These are phyloP conservation scores for Hericium erinaceus DNA, from an alignment of 768 basidiomycete genomes.

Conservation along the genomic window DNA sequence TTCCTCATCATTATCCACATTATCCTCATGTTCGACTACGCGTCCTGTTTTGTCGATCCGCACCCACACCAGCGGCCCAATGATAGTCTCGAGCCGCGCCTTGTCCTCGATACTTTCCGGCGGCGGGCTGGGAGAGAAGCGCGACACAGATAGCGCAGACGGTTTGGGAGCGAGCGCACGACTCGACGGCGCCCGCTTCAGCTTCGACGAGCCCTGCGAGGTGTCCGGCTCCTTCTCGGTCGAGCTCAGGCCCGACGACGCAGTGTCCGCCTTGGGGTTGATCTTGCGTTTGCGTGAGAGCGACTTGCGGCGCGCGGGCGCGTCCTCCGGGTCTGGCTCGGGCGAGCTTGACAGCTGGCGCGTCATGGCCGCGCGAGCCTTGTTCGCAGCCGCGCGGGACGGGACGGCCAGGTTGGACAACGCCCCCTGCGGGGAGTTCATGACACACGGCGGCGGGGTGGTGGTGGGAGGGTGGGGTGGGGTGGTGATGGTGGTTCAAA, in stretches of 20 bases:
- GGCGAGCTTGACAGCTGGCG: not conserved
- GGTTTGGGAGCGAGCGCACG: not conserved
- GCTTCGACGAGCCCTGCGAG: not conserved
- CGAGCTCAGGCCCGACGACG: not conserved
- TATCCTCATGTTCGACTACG: slow-evolving; percentile 12
- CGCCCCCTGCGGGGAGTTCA: not conserved
- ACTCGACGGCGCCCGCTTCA: not conserved
- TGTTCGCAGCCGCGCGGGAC: not conserved
- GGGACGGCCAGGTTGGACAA: not conserved
- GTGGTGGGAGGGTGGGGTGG: not conserved
- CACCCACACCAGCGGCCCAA: slow-evolving; percentile 44
- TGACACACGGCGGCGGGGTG: not conserved
- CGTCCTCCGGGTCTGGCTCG: not conserved
- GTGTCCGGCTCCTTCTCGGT: not conserved
- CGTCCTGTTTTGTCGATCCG: slow-evolving; percentile 33
- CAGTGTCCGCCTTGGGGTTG: not conserved
- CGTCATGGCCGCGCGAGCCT: not conserved
- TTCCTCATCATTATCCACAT: slow-evolving; percentile 14
- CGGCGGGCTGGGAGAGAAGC: not conserved
- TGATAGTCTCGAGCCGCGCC: slow-evolving; percentile 13
- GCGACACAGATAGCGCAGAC: not conserved
- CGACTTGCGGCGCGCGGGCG: not conserved
- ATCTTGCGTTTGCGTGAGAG: not conserved
- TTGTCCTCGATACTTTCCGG: not conserved
- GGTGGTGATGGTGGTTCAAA: no score